Percentiles rank a stretch among this genome's conserved stretches.
Conservation (phyloP, 2,329 filamentous ascomycete genomes). For the Magnaporthiopsis incrustans region DNA sequence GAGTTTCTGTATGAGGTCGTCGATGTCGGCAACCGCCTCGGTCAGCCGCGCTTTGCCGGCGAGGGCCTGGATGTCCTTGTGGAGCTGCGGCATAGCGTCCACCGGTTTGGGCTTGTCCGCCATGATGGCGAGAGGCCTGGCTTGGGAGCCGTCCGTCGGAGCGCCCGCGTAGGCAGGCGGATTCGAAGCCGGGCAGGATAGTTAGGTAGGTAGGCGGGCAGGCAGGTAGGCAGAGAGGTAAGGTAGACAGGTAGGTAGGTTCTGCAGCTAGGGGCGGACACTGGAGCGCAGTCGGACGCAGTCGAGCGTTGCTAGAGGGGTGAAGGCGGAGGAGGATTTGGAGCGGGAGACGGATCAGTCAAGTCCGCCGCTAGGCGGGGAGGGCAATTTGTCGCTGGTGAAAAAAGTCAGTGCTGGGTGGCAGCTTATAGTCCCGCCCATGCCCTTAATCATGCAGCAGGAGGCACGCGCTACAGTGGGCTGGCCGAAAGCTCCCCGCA, state of each 20-base stretch:
- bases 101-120: slow-evolving; percentile 9
- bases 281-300: too few relatives aligned
- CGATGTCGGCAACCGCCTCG: slow-evolving; percentile 69
- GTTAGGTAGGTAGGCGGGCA: background rate
- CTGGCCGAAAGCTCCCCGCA: too few relatives aligned
- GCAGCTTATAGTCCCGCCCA: too few relatives aligned
- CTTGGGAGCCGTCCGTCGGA: background rate
- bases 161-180: background rate
- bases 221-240: background rate
- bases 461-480: background rate
- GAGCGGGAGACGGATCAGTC: background rate
- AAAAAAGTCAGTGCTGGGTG: background rate
- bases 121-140: slow-evolving; percentile 11
- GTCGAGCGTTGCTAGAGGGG: background rate
- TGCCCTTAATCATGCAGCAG: too few relatives aligned
- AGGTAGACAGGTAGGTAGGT: background rate
- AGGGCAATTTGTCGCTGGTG: background rate
- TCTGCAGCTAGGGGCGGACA: too few relatives aligned
- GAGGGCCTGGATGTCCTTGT: slow-evolving; percentile 68
- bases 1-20: slow-evolving; percentile 73
- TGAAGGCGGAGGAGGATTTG: background rate
- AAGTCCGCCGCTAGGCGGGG: background rate
- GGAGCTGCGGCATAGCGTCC: slow-evolving; percentile 41
- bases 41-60: slow-evolving; percentile 61
- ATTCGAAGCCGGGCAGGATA: background rate